A percentile compares a stretch with the other conserved stretches of the same genome.
phyloP scores from a whole-genome alignment of 495 filamentous ascomycete genomes.

The Clohesyomyces aquaticus region DNA sequence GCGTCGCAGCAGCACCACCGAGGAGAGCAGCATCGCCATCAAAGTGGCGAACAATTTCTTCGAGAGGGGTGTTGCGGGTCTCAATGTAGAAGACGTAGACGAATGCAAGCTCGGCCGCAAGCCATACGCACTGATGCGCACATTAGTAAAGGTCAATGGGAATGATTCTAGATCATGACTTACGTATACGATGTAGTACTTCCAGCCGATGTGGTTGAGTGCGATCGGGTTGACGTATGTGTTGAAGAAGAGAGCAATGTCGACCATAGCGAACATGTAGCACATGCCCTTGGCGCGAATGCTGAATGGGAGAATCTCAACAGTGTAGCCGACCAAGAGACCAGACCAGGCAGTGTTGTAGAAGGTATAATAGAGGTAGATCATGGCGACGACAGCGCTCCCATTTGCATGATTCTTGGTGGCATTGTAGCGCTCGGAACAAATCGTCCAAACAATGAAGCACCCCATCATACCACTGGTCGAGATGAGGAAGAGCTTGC shows the following conservation, averaged over 20 bases:
- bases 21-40: constrained; percentile 48
- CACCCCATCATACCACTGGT: constrained; percentile 58
- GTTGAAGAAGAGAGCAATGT: constrained; percentile 54
- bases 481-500: constrained; percentile 59
- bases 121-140: constrained; percentile 45
- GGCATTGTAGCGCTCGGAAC: constrained; percentile 44
- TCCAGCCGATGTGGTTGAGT: constrained; percentile 34
- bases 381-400: constrained; percentile 49
- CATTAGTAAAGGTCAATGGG: constrained; percentile 25
- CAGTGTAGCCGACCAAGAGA: constrained; percentile 44
- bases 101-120: constrained; percentile 51
- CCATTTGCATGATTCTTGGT: constrained; percentile 42
- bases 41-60: constrained; percentile 57
- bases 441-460: constrained; percentile 55
- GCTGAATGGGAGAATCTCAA: constrained; percentile 51
- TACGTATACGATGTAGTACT: constrained; percentile 42
- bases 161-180: constrained; percentile 43
- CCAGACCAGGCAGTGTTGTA: constrained; percentile 50
- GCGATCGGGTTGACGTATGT: constrained; percentile 42
- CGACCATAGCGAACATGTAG: constrained; percentile 52
- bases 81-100: constrained; percentile 54
- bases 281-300: constrained; percentile 54
- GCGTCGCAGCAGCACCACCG: constrained; percentile 49
- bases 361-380: constrained; percentile 52
- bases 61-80: constrained; percentile 54